These are phyloP conservation scores for Xylaria sp. DNA, from an alignment of 2,329 filamentous ascomycete genomes.

Conservation along the genomic window DNA sequence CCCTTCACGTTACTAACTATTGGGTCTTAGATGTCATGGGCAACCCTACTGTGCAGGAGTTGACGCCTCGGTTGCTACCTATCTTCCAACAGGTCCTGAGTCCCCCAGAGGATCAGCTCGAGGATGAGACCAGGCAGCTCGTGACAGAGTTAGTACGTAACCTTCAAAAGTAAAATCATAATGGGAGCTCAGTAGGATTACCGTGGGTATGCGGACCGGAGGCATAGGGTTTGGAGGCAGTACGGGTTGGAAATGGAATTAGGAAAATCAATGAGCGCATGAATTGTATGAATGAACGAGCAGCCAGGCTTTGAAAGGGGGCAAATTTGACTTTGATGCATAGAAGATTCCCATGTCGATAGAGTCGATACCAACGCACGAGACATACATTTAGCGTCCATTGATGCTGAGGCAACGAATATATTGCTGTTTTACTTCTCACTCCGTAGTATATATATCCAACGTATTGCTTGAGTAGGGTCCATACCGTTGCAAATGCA, in stretches of 20 bases:
- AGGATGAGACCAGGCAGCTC: slow-evolving; percentile 70
- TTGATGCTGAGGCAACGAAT: background rate
- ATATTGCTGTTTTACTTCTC: background rate
- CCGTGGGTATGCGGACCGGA: slow-evolving; percentile 6
- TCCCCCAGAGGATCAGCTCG: slow-evolving; percentile 76
- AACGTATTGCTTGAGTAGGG: no score
- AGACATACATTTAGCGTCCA: slow-evolving; percentile 11
- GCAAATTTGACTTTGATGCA: slow-evolving; percentile 29
- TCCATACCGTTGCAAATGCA: no score
- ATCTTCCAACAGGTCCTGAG: slow-evolving; percentile 76
- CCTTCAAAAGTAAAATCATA: slow-evolving; percentile 33
- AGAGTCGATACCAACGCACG: slow-evolving; percentile 28
- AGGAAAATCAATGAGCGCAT: slow-evolving; percentile 33
- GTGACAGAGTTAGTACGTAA: slow-evolving; percentile 65
- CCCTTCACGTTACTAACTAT: slow-evolving; percentile 29
- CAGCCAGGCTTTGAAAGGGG: slow-evolving; percentile 26
- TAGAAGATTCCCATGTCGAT: slow-evolving; percentile 43
- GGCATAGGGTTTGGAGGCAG: slow-evolving; percentile 6
- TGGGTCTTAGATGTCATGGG: slow-evolving; percentile 62
- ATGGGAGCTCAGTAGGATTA: background rate
- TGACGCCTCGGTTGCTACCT: slow-evolving; percentile 72
- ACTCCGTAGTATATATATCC: no score
- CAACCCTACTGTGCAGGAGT: slow-evolving; percentile 71
- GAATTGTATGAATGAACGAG: slow-evolving; percentile 41
- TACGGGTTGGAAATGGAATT: slow-evolving; percentile 3